These are phyloP conservation scores for Daldinia concentrica DNA, from an alignment of 495 filamentous ascomycete species.

Conservation along the genomic window DNA sequence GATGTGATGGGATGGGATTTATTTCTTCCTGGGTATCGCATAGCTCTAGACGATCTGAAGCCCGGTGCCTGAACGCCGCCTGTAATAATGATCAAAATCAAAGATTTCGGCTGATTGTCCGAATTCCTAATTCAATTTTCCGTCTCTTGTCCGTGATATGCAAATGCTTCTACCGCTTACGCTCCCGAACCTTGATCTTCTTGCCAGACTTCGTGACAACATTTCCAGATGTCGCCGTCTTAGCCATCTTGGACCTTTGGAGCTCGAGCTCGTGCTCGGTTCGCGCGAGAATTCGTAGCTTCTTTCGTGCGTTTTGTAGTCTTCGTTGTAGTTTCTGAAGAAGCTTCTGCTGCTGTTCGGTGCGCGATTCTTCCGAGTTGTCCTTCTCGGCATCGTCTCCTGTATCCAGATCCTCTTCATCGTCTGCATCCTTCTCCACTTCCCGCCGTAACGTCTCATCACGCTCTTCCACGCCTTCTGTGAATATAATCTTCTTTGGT, in stretches of 20 bases:
- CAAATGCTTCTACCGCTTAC: constrained; percentile 70
- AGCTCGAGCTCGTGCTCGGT: constrained; percentile 81
- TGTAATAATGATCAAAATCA: constrained; percentile 34
- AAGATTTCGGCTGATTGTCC: constrained; percentile 16
- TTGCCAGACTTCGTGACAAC: constrained; percentile 82
- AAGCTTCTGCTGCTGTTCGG: constrained; percentile 59
- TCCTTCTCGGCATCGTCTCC: constrained; percentile 51
- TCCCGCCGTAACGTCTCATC: constrained; percentile 20
- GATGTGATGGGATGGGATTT: constrained; percentile 5
- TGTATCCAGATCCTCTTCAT: not conserved
- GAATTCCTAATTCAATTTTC: constrained; percentile 15
- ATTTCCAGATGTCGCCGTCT: constrained; percentile 68
- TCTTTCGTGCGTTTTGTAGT: constrained; percentile 71
- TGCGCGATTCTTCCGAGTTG: constrained; percentile 58
- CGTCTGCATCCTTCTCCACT: constrained; percentile 1
- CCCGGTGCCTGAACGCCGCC: constrained; percentile 39
- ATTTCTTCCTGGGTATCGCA: constrained; percentile 42
- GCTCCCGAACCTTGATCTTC: constrained; percentile 83
- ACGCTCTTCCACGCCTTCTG: constrained; percentile 38
- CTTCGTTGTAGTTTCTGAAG: constrained; percentile 55
- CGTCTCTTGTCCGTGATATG: constrained; percentile 6
- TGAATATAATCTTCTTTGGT: constrained; percentile 58
- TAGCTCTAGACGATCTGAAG: constrained; percentile 38
- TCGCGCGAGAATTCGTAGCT: constrained; percentile 72
- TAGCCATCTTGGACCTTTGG: constrained; percentile 71